phyloP scores from a whole-genome alignment of 768 basidiomycete genomes.

The Russula emetica region DNA sequence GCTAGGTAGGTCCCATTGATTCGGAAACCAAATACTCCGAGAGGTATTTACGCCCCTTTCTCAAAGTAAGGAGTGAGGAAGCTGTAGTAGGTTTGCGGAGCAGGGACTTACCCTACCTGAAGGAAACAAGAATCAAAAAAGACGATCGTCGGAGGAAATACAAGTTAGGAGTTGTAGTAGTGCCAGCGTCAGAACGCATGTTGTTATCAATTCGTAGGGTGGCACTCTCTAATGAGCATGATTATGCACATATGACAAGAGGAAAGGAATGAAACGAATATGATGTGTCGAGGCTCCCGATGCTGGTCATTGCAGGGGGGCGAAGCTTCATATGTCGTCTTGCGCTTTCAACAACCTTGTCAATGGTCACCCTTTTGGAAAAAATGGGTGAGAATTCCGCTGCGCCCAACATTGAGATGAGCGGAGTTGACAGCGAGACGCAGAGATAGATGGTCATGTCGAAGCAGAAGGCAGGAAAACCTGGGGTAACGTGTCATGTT shows the following conservation, averaged over 20 bases:
- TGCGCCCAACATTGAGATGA: background rate
- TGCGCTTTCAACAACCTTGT: background rate
- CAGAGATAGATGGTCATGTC: background rate
- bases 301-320: background rate
- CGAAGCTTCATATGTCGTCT: background rate
- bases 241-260: background rate
- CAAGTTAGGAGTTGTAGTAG: background rate
- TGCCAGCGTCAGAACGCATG: background rate
- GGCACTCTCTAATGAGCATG: too few relatives aligned
- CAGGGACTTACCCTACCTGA: background rate
- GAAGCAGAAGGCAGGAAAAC: background rate
- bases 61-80: background rate
- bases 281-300: background rate
- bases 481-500: background rate
- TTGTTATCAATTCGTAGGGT: too few relatives aligned
- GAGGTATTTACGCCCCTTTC: background rate
- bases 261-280: background rate
- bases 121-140: background rate
- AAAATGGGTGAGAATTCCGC: background rate
- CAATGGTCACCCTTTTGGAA: background rate
- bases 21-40: background rate
- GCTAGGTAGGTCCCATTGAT: background rate
- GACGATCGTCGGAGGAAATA: background rate
- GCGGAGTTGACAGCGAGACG: background rate
- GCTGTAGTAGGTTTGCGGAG: background rate